phyloP scores from a whole-genome alignment of 2,329 filamentous ascomycete genomes.

The Aspergillus texensis region DNA sequence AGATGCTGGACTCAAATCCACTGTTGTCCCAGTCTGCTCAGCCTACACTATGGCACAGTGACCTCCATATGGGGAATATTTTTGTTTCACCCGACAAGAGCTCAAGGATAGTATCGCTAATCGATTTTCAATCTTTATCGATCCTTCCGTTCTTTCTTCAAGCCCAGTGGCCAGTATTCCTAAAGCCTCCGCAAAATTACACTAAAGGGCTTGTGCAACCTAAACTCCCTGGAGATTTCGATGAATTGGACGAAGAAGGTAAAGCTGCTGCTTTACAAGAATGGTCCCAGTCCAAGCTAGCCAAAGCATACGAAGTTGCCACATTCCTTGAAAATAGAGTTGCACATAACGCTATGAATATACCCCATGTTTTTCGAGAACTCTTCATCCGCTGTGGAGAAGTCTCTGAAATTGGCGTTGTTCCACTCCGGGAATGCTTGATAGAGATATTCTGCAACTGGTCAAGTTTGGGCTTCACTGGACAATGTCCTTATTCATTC shows the following conservation, averaged over 20 bases:
- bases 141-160: conserved; percentile 34
- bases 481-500: conserved; percentile 33
- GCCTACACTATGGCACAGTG: conserved; percentile 28
- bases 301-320: conserved; percentile 36
- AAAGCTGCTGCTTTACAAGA: conserved; percentile 20
- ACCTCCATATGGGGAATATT: conserved; percentile 38
- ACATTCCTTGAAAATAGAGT: conserved; percentile 25
- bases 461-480: conserved; percentile 27
- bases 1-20: conserved; percentile 19
- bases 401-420: conserved; percentile 25
- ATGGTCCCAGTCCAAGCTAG: conserved; percentile 20
- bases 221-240: conserved; percentile 33
- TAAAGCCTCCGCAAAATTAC: conserved; percentile 27
- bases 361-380: conserved; percentile 35
- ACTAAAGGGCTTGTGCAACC: conserved; percentile 18
- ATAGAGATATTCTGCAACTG: conserved; percentile 35
- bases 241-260: conserved; percentile 28
- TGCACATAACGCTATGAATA: conserved; percentile 25
- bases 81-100: conserved; percentile 27
- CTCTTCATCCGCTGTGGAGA: conserved; percentile 38
- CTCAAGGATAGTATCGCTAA: conserved; percentile 25
- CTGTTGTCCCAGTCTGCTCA: conserved; percentile 12
- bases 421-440: conserved; percentile 38
- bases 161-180: conserved; percentile 29
- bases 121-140: conserved; percentile 30